These are phyloP conservation scores for Penicillium argentinense DNA, from an alignment of 495 filamentous ascomycete genomes.

Conservation along the genomic window DNA sequence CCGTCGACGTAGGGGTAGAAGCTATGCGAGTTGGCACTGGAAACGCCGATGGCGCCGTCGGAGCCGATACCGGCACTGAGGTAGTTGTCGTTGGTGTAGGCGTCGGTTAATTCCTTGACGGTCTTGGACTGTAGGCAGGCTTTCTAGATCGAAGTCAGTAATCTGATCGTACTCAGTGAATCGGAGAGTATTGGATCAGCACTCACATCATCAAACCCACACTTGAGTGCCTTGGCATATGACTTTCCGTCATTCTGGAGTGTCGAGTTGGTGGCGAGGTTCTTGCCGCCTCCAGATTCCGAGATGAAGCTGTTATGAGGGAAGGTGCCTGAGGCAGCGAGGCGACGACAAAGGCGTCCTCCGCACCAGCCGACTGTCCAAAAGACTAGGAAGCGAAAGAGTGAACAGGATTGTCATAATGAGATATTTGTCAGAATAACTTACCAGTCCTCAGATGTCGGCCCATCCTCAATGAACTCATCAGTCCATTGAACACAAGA, in stretches of 20 bases:
- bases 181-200: background rate
- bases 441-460: background rate
- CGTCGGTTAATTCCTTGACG: constrained; percentile 12
- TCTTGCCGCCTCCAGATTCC: no score
- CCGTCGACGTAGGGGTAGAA: constrained; percentile 35
- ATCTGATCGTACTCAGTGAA: background rate
- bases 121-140: constrained; percentile 17
- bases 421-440: no score
- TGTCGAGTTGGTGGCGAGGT: no score
- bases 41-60: constrained; percentile 2
- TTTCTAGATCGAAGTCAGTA: constrained; percentile 19
- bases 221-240: constrained; percentile 28
- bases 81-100: constrained; percentile 11
- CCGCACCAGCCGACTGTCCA: background rate
- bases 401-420: no score
- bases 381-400: no score
- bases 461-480: background rate
- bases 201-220: constrained; percentile 25
- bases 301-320: background rate
- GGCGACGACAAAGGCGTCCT: background rate
- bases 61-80: constrained; percentile 7
- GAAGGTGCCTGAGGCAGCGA: background rate
- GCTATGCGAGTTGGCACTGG: constrained; percentile 11
- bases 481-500: background rate
- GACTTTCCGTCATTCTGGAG: constrained; percentile 18